phyloP scores from a whole-genome alignment of 2,329 filamentous ascomycete genomes.

The Hansfordia pulvinata region DNA sequence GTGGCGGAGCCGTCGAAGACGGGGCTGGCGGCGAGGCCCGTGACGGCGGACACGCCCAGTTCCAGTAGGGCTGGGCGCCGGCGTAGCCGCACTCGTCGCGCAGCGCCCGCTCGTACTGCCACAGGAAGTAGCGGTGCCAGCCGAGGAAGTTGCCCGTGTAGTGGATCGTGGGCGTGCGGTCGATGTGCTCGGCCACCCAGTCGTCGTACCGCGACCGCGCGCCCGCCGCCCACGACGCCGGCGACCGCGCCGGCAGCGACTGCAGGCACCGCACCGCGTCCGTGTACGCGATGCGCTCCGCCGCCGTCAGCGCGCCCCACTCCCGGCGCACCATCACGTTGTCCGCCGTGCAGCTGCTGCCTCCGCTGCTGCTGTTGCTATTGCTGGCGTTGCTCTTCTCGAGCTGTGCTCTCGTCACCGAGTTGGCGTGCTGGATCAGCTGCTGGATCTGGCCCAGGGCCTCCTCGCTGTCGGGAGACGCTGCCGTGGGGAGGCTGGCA shows the following conservation, averaged over 20 bases:
- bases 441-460: too few relatives aligned
- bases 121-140: constrained; percentile 11
- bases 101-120: constrained; percentile 10
- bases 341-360: constrained; percentile 1
- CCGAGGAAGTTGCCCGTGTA: constrained; percentile 11
- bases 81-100: constrained; percentile 11
- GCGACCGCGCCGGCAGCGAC: constrained; percentile 2
- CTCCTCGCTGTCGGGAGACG: too few relatives aligned
- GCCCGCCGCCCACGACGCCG: constrained; percentile 7
- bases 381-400: too few relatives aligned
- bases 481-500: too few relatives aligned
- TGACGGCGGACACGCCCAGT: too few relatives aligned
- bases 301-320: not conserved
- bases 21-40: constrained; percentile 17
- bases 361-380: too few relatives aligned
- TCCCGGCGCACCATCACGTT: constrained; percentile 2
- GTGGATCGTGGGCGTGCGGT: constrained; percentile 9
- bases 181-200: constrained; percentile 14
- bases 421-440: too few relatives aligned
- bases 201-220: constrained; percentile 12
- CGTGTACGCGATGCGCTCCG: not conserved
- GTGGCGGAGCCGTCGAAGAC: constrained; percentile 25
- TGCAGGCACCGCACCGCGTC: not conserved
- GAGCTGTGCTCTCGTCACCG: too few relatives aligned
- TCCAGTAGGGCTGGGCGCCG: constrained; percentile 18